Evolutionary conservation across 176 grass and related monocot genomes (phyloP).

Genomic region (Cenchrus purpureus): DNA sequence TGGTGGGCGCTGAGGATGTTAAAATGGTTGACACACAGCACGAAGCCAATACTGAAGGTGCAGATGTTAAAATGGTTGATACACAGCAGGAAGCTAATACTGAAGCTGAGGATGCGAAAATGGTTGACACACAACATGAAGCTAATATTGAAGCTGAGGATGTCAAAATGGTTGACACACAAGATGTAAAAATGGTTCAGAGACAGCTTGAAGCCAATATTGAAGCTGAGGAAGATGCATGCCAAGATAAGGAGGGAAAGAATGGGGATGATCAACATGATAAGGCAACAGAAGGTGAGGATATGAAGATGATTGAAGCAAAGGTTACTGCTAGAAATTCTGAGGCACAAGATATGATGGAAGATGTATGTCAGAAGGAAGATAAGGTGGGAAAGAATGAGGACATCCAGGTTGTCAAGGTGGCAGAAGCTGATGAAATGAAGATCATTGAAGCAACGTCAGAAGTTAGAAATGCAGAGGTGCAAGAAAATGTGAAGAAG

Average conservation of each 20-base stretch:
- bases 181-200: slow-evolving; percentile 34
- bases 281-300: background rate
- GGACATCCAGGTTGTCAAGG: background rate
- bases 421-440: background rate
- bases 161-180: slow-evolving; percentile 1
- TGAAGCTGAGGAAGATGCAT: background rate
- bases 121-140: slow-evolving; percentile 17
- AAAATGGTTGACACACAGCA: slow-evolving; percentile 16
- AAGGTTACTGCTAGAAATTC: background rate
- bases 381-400: slow-evolving; percentile 5
- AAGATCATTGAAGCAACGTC: background rate
- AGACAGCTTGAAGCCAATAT: background rate
- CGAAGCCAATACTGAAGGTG: background rate
- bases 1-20: slow-evolving; percentile 23
- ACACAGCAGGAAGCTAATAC: background rate
- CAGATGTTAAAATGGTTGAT: background rate
- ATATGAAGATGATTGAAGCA: background rate
- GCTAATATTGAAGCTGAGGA: slow-evolving; percentile 12
- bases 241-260: background rate
- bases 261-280: background rate
- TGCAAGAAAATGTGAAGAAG: background rate
- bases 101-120: slow-evolving; percentile 31
- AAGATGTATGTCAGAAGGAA: slow-evolving; percentile 7
- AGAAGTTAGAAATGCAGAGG: background rate
- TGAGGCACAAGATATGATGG: background rate